Percentiles rank a stretch among this genome's conserved stretches.
Evolutionary conservation across 495 filamentous ascomycete genomes (phyloP).

Genomic region (Neurospora sp.): DNA sequence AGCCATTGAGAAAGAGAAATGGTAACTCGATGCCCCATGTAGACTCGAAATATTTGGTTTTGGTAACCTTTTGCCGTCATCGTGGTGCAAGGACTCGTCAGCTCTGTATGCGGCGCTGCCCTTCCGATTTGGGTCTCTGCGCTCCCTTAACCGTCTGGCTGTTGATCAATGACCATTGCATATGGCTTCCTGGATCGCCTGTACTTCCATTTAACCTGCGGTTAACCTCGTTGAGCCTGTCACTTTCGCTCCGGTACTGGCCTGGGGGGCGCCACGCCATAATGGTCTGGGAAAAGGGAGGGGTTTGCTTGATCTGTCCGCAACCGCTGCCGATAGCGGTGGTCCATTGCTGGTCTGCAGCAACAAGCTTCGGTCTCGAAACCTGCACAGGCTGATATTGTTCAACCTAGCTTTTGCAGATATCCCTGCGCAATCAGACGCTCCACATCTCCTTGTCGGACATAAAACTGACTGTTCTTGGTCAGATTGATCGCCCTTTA

Average conservation of each 20-base stretch:
- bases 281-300: neutral
- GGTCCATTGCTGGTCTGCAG: neutral
- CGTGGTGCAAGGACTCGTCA: constrained; percentile 20
- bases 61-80: constrained; percentile 22
- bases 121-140: neutral
- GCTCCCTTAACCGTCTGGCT: neutral
- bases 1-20: neutral
- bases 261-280: neutral
- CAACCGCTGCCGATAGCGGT: neutral
- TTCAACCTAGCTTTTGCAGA: constrained; percentile 79
- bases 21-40: neutral
- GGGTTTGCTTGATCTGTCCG: neutral
- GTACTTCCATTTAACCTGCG: neutral
- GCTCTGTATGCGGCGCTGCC: neutral
- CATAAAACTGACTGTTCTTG: constrained; percentile 97
- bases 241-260: neutral
- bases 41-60: constrained; percentile 4
- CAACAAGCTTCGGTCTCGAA: neutral
- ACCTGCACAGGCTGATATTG: neutral
- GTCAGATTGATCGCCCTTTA: constrained; percentile 85
- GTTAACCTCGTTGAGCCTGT: neutral
- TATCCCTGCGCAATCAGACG: constrained; percentile 94
- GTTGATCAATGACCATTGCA: neutral
- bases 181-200: neutral
- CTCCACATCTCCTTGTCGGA: constrained; percentile 94